Base-by-base conservation (phyloP, 176 grass and related monocot species). In the Triticum monococcum region DNA sequence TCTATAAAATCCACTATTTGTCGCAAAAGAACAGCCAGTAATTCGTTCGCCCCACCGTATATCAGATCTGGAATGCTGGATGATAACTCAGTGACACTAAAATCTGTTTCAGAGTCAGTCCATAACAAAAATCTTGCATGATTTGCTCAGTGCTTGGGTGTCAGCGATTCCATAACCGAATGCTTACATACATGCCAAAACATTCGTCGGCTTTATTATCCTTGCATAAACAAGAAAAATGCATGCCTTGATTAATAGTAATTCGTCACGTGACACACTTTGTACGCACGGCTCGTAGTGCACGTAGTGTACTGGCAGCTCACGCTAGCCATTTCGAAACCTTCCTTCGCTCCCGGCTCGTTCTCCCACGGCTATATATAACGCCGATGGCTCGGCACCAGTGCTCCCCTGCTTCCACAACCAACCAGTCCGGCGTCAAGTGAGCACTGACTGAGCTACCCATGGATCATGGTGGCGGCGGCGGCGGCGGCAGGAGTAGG, bases 401-500 rank as follows among this genome's bases (percentile, higher is more conserved):
- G 18, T 62, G 32, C 48, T 30, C 62, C 73, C 62, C 64, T 62
- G 33, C 64, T 48, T 26, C 80, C 24, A 33, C 7, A n/a, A 57
- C 38, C 75, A 78, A 9, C 23, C 4, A 20, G 3, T 31, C 14
- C 64, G 24, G 33, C 75, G 40, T n/a, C 1, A 46, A 75, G 24
- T 75, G 41, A n/a, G n/a, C 16, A 62, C 17, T 17, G 25, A 7
- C 38, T 26, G 70, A 66, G 37, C 26, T 13, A 81, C 68, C 75
- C 25, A 88, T 81, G 84, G 28, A 88, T 13, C 75, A 92, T 81
- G 85, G 77, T 11, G 50, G 67, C 37, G 71, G 45, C 2, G 79
- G 75, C 5, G 37, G 57, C 23, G 76, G 79, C 38, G 86, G 79
- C 3, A 87, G 91, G 80, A 84, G 89, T 33, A 89, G 77, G 65